Percentiles rank a stretch among this genome's conserved stretches.
Evolutionary conservation across 2,329 filamentous ascomycete species (phyloP).

Genomic region (Cladorrhinum sp.): DNA sequence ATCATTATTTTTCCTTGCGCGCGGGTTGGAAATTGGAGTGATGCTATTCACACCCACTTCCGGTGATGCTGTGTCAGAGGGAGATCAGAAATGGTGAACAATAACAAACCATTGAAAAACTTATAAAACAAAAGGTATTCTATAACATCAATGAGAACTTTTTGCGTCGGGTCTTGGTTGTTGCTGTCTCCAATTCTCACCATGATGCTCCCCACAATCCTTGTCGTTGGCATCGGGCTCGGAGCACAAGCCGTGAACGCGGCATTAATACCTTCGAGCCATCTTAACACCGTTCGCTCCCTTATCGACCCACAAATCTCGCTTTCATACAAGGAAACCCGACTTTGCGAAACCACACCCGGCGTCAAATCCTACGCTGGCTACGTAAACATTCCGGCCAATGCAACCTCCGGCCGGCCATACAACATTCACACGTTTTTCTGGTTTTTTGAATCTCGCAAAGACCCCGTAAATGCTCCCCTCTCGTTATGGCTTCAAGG

Average conservation of each 20-base stretch:
- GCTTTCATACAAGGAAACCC: constrained; percentile 8
- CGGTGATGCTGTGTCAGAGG: neutral
- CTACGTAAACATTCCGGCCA: constrained; percentile 22
- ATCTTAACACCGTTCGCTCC: neutral
- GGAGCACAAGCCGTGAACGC: neutral
- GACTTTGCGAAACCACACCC: constrained; percentile 23
- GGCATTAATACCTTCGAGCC: neutral
- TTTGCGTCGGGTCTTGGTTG: too few relatives aligned
- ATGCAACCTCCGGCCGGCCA: constrained; percentile 7
- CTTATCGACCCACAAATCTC: neutral
- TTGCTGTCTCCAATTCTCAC: too few relatives aligned
- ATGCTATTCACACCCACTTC: neutral
- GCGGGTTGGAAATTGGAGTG: too few relatives aligned
- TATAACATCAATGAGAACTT: too few relatives aligned
- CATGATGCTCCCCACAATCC: neutral
- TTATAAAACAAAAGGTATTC: too few relatives aligned
- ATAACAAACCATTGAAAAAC: too few relatives aligned
- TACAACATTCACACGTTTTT: constrained; percentile 23
- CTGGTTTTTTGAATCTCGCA: constrained; percentile 25
- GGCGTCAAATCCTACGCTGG: constrained; percentile 24
- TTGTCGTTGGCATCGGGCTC: neutral
- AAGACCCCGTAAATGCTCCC: constrained; percentile 20
- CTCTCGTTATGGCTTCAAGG: constrained; percentile 26
- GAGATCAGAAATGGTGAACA: neutral
- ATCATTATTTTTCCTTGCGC: too few relatives aligned